Evolutionary conservation across 2,329 filamentous ascomycete species (phyloP), one percentile per base, ranked within the genome.

Genomic region (Fusarium musae): DNA sequence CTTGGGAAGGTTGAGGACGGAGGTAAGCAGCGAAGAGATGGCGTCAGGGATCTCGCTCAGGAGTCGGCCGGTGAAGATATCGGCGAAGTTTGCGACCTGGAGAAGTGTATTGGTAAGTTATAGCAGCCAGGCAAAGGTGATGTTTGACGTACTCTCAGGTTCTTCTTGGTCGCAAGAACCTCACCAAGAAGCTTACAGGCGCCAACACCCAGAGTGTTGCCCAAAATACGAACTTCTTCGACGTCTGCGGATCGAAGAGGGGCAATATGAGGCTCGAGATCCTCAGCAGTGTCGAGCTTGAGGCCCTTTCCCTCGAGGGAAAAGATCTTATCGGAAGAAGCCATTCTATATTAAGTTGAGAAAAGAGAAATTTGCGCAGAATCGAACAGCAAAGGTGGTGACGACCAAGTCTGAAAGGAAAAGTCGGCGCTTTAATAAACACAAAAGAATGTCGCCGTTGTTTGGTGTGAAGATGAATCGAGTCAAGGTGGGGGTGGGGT

Each of bases 51-150:
- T 99, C 82, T 99, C 96, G 82, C 91, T 93, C 72, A 98, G 91
- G 50, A 98, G 90, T 75, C 96, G 94, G 37, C 93, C 94, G 66
- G 96, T 99, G 86, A 98, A 99, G 86, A 99, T 97, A 83, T 99
- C 96, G 82, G 95, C 95, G 64, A 99, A 88, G 84, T 98, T 97
- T 80, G 93, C 95, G 79, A 92, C 86, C 90, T 92, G 78, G n/a
- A 44, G 39, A 43, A 37, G 30, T 40, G 5, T 23, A 57, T 74
- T 59, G 71, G 58, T 23, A 21, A 61, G 10, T 37, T 23, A 32
- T 15, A 17, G 23, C 13, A 23, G 26, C 43, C 50, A 39, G 47
- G 43, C 53, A 21, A 44, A 47, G 43, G 21, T 32, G 50, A 44
- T 44, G 19, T 43, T 54, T 30, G 30, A 72, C 84, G 63, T 85